These are phyloP conservation scores for Barnettozyma hawaiiensis DNA, from an alignment of 1,139 yeast species.

Conservation along the genomic window DNA sequence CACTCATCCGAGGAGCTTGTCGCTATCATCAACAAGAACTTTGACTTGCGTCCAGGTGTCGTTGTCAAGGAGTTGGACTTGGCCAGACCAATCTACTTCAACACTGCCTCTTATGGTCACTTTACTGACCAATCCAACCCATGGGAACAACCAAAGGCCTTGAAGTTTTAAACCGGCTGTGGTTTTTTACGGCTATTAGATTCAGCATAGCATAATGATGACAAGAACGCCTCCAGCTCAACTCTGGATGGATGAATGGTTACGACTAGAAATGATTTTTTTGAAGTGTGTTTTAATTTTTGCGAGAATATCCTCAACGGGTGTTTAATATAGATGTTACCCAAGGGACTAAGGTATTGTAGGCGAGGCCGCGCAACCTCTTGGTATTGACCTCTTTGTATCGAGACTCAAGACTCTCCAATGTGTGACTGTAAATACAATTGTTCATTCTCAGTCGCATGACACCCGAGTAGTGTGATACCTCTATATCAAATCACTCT, in stretches of 20 bases:
- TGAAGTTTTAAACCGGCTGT: constrained; percentile 62
- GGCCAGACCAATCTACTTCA: constrained; percentile 98
- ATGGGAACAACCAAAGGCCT: constrained; percentile 97
- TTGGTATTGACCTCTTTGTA: too few species aligned
- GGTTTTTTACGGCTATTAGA: neutral
- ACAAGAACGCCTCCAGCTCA: constrained; percentile 7
- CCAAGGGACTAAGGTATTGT: neutral
- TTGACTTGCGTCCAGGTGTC: constrained; percentile 99
- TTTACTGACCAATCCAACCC: constrained; percentile 98
- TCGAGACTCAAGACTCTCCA: too few species aligned
- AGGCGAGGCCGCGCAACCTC: too few species aligned
- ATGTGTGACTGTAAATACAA: too few species aligned
- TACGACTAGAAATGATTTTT: constrained; percentile 8
- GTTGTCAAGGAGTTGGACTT: constrained; percentile 93
- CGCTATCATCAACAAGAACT: constrained; percentile 84
- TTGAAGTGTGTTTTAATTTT: neutral
- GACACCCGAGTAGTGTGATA: too few species aligned
- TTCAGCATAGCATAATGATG: neutral
- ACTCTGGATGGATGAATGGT: constrained; percentile 10
- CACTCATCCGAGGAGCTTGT: constrained; percentile 86
- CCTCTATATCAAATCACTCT: too few species aligned
- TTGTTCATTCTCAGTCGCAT: too few species aligned
- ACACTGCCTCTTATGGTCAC: constrained; percentile 99
- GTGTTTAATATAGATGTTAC: constrained; percentile 6
- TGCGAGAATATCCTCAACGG: constrained; percentile 10